A percentile compares a stretch with the other conserved stretches of the same genome.
These are phyloP conservation scores for Auriscalpium orientale DNA, from an alignment of 768 basidiomycete genomes.

Conservation along the genomic window DNA sequence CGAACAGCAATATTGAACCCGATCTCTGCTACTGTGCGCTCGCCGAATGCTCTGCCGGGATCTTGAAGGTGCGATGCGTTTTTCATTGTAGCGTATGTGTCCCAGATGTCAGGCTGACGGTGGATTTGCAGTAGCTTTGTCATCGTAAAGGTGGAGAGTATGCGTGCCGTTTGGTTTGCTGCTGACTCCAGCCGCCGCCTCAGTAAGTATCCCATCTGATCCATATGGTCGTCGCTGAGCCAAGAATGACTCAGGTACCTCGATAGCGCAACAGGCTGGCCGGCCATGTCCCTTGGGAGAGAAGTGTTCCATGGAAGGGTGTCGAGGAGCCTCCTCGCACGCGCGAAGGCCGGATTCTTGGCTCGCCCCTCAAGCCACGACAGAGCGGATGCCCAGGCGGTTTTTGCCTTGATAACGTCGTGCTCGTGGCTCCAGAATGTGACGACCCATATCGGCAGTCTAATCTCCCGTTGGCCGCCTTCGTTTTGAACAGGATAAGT, in stretches of 20 bases:
- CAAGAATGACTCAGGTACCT: background rate
- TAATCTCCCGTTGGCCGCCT: background rate
- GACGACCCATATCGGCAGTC: background rate
- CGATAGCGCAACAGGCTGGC: background rate
- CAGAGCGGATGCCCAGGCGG: background rate
- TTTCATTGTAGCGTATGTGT: background rate
- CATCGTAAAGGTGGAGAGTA: background rate
- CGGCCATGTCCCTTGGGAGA: background rate
- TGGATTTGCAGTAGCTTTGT: background rate
- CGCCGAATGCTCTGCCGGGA: background rate
- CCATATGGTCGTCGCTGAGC: background rate
- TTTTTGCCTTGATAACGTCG: background rate
- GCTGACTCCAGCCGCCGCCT: background rate
- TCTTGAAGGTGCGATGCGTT: background rate
- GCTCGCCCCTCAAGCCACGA: background rate
- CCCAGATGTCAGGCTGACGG: background rate
- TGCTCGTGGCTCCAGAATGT: background rate
- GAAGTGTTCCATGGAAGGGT: background rate
- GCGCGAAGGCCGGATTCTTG: background rate
- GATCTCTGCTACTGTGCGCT: background rate
- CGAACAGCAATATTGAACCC: background rate
- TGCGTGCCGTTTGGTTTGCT: background rate
- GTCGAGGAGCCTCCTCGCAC: background rate
- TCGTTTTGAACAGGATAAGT: background rate
- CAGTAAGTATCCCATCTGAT: background rate